phyloP scores from a whole-genome alignment of 352 stramenopile species.

The Lagenidium giganteum region DNA sequence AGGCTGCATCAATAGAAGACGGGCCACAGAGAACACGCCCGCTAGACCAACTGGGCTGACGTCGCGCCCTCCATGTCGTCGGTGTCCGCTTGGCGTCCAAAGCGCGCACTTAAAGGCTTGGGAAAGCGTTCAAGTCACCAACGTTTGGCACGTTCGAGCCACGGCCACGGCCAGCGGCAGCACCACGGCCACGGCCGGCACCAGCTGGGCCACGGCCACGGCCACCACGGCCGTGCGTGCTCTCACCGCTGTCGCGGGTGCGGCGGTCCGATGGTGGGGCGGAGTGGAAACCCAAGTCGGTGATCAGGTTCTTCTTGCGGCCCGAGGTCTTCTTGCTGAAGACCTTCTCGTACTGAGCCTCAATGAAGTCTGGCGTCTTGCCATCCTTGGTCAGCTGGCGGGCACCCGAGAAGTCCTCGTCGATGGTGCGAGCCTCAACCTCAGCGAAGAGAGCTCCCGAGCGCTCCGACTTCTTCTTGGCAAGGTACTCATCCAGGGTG shows the following conservation, averaged over 20 bases:
- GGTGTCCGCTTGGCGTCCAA: no score
- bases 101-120: conserved; percentile 83
- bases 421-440: conserved; percentile 67
- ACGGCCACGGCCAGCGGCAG: conserved; percentile 27
- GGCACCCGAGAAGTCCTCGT: conserved; percentile 78
- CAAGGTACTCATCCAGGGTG: conserved; percentile 60
- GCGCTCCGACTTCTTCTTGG: conserved; percentile 56
- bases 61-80: no score
- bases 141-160: conserved; percentile 49
- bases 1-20: no score
- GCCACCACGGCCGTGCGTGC: conserved; percentile 34
- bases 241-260: conserved; percentile 43
- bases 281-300: conserved; percentile 66
- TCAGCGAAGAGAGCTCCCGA: conserved; percentile 64
- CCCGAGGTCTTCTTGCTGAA: conserved; percentile 91
- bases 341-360: conserved; percentile 84
- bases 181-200: conserved; percentile 45
- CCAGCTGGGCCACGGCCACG: conserved; percentile 30
- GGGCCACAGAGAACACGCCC: no score
- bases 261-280: conserved; percentile 46
- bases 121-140: conserved; percentile 81
- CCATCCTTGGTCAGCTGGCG: conserved; percentile 65
- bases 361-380: conserved; percentile 77
- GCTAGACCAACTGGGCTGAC: no score
- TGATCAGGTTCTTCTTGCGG: conserved; percentile 87